Base-by-base conservation (phyloP, 441 rosid genomes). In the Euphorbia celastroides region DNA sequence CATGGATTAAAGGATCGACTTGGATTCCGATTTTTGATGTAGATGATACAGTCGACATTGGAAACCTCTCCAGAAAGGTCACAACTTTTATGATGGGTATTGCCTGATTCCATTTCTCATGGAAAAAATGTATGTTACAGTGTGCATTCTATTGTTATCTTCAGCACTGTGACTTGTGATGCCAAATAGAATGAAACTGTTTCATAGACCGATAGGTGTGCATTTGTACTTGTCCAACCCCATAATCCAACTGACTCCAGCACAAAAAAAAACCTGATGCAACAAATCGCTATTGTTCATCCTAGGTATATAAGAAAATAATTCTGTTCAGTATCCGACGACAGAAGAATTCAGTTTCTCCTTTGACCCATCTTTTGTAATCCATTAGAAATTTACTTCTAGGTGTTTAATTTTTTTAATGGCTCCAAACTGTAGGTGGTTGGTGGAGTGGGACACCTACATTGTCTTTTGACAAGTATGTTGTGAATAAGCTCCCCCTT, bases 361-460 rank as follows among this genome's bases (percentile, higher is more conserved):
- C 60, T 60, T 56, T 26, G 19, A 38, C 16, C 14, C 7, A 19
- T 6, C 7, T 25, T 19, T 67, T 25, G 6, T 57, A 34, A 9
- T 26, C 46, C 26, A 17, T 5, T 57, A 14, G 60, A 57, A 28
- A 27, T 57, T 54, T 41, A 30, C 38, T 31, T 60, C 7, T 19
- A 20, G 30, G 25, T 28, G 48, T 61, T 62, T 28, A 30, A 28
- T 59, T 28, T 70, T 57, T 65, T 62, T 60, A 66, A 30, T 57
- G 71, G n/a, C 68, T 70, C 72, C 36, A 57, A 72, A 72, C 60
- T 79, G 66, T 75, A 90, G 98, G 98, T 70, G 95, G 97, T 62
- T 93, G 98, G 98, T 88, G 98, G 97, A 93, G 97, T 65, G 98
- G 98, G 42, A 82, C 71, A 30, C 94, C 96, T 55, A 83, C 83